Conservation (phyloP, 352 stramenopile genomes). For the Plasmopara halstedii region DNA sequence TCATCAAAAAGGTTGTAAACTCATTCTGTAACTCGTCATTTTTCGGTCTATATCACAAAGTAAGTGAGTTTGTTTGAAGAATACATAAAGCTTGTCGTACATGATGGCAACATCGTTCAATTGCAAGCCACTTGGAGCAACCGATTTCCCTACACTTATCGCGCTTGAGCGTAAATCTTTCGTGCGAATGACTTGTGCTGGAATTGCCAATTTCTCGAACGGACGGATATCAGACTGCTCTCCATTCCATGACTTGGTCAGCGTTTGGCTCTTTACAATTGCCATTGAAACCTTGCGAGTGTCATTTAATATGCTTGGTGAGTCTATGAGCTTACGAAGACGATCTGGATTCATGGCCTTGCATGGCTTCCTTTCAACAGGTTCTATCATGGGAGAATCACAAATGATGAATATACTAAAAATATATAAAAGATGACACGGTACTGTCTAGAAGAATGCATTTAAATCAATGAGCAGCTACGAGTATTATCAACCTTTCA, state of each 20-base stretch:
- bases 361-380: constrained; percentile 15
- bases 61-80: constrained; percentile 2
- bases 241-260: constrained; percentile 46
- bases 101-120: constrained; percentile 20
- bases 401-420: neutral
- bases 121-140: constrained; percentile 20
- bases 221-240: constrained; percentile 43
- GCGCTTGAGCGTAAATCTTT: constrained; percentile 29
- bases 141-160: constrained; percentile 15
- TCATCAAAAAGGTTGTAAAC: constrained; percentile 37
- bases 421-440: neutral
- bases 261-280: constrained; percentile 33
- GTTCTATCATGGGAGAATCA: too few relatives aligned
- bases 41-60: constrained; percentile 4
- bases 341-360: constrained; percentile 44
- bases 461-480: neutral
- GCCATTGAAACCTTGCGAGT: constrained; percentile 27
- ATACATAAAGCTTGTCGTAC: constrained; percentile 12
- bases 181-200: constrained; percentile 25
- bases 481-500: too few relatives aligned
- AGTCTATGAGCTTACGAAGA: constrained; percentile 58
- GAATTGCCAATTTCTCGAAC: constrained; percentile 34
- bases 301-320: constrained; percentile 31
- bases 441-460: neutral
- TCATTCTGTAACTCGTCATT: constrained; percentile 10